phyloP scores from a whole-genome alignment of 148 eudicot genomes.

The Cornus florida region DNA sequence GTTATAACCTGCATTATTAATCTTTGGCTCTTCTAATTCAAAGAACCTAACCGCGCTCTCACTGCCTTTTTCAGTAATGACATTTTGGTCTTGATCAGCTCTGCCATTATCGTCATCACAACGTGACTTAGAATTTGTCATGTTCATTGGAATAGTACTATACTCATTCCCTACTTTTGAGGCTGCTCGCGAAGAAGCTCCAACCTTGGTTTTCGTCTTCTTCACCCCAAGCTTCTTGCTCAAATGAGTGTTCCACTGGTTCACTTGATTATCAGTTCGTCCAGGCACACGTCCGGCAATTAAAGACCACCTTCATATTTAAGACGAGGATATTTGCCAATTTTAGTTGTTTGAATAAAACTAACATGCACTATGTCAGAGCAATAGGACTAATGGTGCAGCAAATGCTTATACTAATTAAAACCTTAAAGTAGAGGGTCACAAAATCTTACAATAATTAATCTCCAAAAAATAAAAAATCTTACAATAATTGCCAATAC shows the following conservation, averaged over 20 bases:
- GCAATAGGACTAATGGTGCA: no score
- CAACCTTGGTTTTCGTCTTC: background rate
- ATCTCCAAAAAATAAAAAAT: no score
- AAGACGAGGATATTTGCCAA: background rate
- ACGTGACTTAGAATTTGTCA: background rate
- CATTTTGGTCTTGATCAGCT: background rate
- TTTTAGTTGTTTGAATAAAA: no score
- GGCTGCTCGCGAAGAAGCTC: background rate
- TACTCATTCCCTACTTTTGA: background rate
- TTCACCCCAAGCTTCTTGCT: constrained; percentile 26
- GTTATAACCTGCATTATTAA: background rate
- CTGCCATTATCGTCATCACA: background rate
- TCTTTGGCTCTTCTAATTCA: background rate
- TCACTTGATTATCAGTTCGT: constrained; percentile 33
- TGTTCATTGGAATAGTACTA: background rate
- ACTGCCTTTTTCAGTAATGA: background rate
- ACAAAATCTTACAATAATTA: no score
- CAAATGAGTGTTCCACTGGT: constrained; percentile 36
- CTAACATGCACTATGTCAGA: no score
- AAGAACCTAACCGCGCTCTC: background rate
- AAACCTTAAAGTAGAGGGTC: no score
- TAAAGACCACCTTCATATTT: constrained; percentile 23
- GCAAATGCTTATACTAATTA: no score
- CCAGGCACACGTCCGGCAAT: constrained; percentile 35
- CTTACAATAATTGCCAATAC: no score